Conservation (phyloP, 78 protist species). For the Monosiga brevicollis region DNA sequence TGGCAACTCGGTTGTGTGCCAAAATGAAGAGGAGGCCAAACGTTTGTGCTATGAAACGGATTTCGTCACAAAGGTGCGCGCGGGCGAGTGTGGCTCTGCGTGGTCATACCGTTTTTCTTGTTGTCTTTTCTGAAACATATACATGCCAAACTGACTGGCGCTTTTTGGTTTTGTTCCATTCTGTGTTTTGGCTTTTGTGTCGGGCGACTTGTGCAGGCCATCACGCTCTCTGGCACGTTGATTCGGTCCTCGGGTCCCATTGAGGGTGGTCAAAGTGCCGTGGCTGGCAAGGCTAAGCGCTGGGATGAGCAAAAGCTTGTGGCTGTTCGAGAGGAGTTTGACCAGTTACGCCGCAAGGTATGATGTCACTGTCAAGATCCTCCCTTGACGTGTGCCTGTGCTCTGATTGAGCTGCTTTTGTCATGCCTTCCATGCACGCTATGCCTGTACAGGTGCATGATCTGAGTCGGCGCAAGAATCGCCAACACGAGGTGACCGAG, state of each 20-base stretch:
- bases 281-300: constrained; percentile 17
- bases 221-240: constrained; percentile 82
- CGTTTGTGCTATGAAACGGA: constrained; percentile 51
- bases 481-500: not conserved
- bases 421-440: not conserved
- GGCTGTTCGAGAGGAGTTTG: not conserved
- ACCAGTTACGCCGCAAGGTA: not conserved
- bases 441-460: not conserved
- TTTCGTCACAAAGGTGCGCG: too few relatives aligned
- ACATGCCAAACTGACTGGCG: too few relatives aligned
- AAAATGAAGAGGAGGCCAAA: constrained; percentile 66
- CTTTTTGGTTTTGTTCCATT: not conserved
- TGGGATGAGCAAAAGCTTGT: constrained; percentile 28
- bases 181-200: not conserved
- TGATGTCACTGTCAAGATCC: not conserved
- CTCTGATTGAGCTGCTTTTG: too few relatives aligned
- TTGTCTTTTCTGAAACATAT: too few relatives aligned
- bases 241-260: constrained; percentile 70
- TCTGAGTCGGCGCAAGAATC: not conserved
- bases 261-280: constrained; percentile 5
- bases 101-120: too few relatives aligned
- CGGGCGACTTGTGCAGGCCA: constrained; percentile 16
- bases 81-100: too few relatives aligned
- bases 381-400: too few relatives aligned
- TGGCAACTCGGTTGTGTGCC: constrained; percentile 85